Evolutionary conservation across 495 filamentous ascomycete species (phyloP), one percentile per base, ranked within the genome.

Genomic region (Aspergillus ellipticus): DNA sequence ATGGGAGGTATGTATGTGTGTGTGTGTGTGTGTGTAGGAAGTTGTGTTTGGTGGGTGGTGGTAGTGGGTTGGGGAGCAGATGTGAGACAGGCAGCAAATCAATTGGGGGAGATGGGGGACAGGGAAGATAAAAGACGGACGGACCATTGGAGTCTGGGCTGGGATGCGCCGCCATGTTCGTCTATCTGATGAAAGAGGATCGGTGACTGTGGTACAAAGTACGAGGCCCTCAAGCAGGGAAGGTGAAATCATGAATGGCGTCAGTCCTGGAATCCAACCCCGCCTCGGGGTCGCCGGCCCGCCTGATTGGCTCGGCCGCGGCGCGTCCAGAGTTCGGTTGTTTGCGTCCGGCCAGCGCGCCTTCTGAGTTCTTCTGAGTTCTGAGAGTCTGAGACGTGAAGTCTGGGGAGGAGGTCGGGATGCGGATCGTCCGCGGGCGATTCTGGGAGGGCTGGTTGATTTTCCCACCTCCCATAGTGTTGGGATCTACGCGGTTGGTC

Each of bases 231-330:
- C 48, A 58, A 56, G 53, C 52, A 50, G 42, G 21, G 43, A 29
- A 55, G 35, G 57, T 58, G 57, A 60, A 54, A 59, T 57, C 54
- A 60, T 64, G 51, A 43, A 64, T 60, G 57, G 55, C 61, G 55
- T 64, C 58, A 64, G 61, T 50, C 56, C 56, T 58, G 61, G 61
- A 58, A 35, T 43, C 45, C 28, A 49, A 59, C 51, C 61, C 55
- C 55, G 49, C 55, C 60, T 55, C 42, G 17, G 49, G 43, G 28
- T 21, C n/a, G 39, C 26, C 42, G 39, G 35, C 31, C 20, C 29
- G 46, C 39, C 43, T 60, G 47, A 60, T 64, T 56, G 56, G 56
- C 42, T 39, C 21, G 56, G 37, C 20, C 11, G 6, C 20, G 37
- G 35, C 49, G 4, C 17, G 20, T 16, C 39, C 50, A 53, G 26